A percentile compares a stretch with the other conserved stretches of the same genome.
These are phyloP conservation scores for Aspergillus olivimuriae DNA, from an alignment of 495 filamentous ascomycete species.

Conservation along the genomic window DNA sequence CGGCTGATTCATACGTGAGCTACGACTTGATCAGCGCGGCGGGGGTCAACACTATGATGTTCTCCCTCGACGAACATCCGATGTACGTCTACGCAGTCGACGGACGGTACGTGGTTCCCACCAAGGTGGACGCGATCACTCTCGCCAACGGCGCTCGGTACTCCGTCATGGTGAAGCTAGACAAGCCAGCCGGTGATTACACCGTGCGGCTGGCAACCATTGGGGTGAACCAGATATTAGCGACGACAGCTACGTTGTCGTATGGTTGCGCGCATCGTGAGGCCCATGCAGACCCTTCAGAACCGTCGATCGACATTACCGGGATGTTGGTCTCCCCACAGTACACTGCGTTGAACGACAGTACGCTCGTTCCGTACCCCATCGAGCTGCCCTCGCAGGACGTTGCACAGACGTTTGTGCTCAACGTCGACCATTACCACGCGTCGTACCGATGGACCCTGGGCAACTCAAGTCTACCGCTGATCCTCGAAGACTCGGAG, in stretches of 20 bases:
- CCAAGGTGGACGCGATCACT: constrained; percentile 25
- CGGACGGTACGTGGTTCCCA: constrained; percentile 34
- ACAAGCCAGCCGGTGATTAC: constrained; percentile 29
- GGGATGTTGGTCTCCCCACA: constrained; percentile 27
- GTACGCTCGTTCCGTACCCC: constrained; percentile 35
- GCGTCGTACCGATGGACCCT: constrained; percentile 43
- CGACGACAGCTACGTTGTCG: constrained; percentile 21
- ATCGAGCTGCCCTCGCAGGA: constrained; percentile 26
- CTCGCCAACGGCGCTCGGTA: constrained; percentile 31
- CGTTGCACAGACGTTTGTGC: constrained; percentile 34
- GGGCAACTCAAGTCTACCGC: constrained; percentile 29
- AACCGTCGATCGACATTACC: constrained; percentile 36
- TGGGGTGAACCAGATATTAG: constrained; percentile 28
- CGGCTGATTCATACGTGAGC: constrained; percentile 24
- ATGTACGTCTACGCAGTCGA: constrained; percentile 42
- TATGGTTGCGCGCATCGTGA: constrained; percentile 11
- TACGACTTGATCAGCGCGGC: constrained; percentile 29
- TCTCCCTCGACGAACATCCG: constrained; percentile 37
- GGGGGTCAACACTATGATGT: constrained; percentile 17
- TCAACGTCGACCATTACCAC: constrained; percentile 30
- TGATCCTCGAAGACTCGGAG: constrained; percentile 29
- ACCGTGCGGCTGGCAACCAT: constrained; percentile 29
- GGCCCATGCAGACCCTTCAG: constrained; percentile 10
- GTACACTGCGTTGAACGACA: constrained; percentile 34
- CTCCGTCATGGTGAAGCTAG: constrained; percentile 33